Base-by-base conservation (phyloP, 768 basidiomycete genomes). In the Boletus pseudopeckii region DNA sequence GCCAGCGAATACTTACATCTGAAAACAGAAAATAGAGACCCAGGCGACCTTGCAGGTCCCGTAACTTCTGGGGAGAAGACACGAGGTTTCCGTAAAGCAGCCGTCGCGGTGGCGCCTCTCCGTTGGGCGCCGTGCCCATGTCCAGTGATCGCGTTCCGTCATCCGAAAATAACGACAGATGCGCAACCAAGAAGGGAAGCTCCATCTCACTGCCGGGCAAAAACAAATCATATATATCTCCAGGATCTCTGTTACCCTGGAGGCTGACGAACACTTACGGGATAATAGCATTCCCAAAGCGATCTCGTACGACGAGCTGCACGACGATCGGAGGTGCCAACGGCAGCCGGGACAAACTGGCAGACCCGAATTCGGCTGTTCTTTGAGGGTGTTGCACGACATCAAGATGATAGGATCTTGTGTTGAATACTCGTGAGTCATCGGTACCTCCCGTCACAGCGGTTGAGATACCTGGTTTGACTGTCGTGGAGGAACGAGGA, bases 11-110 rank as follows among this genome's bases (percentile, higher is more conserved):
- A 67, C 90, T 92, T 62, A 91, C 90, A 70, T 97, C 93, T 7
- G 93, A 86, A 64, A 95, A 97, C 50, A 93, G 72, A 63, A 97
- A 94, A 70, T 89, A 94, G 42, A 90, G 75, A n/a, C 92, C 88
- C 62, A 78, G 76, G 46, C 86, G 83, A 52, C 90, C 90, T 67
- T 89, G 83, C 37, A 88, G 77, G 68, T 96, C 90, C 56, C 87
- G 82, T 63, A 93, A 74, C 46, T 85, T 80, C 43, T 94, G 85
- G 6, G 91, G 81, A 1, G 88, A 86, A 15, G 92, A 85, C 26
- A 95, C 90, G 28, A 95, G 75, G 57, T 86, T 90, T 44, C 93
- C 93, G 66, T 94, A 92, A 28, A 96, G 75, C 57, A 90, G 74
- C 37, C 84, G 79, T 47, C 80, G 79, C 26, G 81, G 68, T 47